phyloP scores from a whole-genome alignment of 495 filamentous ascomycete species.

The Parathielavia appendiculata region DNA sequence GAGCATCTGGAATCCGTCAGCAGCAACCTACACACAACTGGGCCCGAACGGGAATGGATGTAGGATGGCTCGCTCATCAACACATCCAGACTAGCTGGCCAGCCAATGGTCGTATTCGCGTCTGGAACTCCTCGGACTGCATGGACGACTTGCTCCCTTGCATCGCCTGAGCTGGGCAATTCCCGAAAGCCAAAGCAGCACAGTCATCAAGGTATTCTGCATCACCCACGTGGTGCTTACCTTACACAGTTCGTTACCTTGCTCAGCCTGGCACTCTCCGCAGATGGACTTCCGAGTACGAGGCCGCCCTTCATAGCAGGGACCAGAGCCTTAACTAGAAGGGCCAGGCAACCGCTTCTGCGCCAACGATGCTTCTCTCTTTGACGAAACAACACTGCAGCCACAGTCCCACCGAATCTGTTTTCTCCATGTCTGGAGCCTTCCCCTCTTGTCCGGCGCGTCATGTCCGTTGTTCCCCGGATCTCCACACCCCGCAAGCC shows the following conservation, averaged over 20 bases:
- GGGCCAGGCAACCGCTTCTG: neutral
- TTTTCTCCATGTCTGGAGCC: constrained; percentile 5
- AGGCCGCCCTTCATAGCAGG: too few species aligned
- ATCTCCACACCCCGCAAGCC: constrained; percentile 14
- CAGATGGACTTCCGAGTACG: too few species aligned
- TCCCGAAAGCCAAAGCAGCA: neutral
- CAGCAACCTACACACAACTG: neutral
- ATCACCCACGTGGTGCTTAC: too few species aligned
- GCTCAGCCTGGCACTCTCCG: neutral
- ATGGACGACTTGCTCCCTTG: neutral
- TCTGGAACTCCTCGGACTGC: neutral
- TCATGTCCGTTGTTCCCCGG: neutral
- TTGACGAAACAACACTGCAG: neutral
- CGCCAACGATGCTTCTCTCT: neutral
- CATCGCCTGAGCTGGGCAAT: neutral
- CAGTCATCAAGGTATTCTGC: too few species aligned
- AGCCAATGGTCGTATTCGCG: neutral
- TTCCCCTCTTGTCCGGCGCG: constrained; percentile 15
- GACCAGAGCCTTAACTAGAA: neutral
- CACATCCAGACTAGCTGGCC: neutral
- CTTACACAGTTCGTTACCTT: too few species aligned
- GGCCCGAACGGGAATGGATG: neutral
- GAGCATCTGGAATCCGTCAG: neutral
- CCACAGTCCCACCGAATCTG: neutral
- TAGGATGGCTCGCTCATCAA: neutral